A percentile compares a stretch with the other conserved stretches of the same genome.
Conservation (phyloP, 1,284 basidiomycete species). For the Cutaneotrichosporon mucoides region DNA sequence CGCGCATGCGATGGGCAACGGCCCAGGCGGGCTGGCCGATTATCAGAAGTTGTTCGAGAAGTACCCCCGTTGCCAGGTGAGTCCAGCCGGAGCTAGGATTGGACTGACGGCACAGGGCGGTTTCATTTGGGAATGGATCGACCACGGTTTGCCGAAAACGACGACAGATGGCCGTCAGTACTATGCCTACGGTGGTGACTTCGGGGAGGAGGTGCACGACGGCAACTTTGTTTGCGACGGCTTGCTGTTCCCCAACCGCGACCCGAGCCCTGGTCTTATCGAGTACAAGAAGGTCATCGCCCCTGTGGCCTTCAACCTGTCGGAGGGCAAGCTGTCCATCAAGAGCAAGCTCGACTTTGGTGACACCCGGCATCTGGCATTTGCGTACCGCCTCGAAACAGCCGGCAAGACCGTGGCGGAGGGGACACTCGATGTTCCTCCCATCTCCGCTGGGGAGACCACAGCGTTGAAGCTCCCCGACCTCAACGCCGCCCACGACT, state of each 20-base stretch:
- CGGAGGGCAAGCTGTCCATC: neutral
- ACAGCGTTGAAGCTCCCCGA: constrained; percentile 3
- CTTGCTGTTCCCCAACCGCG: constrained; percentile 26
- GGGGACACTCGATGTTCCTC: constrained; percentile 11
- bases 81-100: too few species aligned
- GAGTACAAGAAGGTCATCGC: constrained; percentile 22
- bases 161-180: constrained; percentile 12
- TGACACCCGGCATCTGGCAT: constrained; percentile 9
- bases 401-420: constrained; percentile 2
- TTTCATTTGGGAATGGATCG: constrained; percentile 35
- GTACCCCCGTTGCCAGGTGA: constrained; percentile 13
- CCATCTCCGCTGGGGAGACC: neutral
- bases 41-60: constrained; percentile 24
- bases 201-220: constrained; percentile 29
- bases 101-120: constrained; percentile 16
- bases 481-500: neutral
- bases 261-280: constrained; percentile 19
- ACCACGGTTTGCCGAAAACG: constrained; percentile 22
- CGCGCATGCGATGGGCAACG: constrained; percentile 29
- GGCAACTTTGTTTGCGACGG: constrained; percentile 29
- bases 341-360: constrained; percentile 20
- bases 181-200: constrained; percentile 29
- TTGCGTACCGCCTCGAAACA: constrained; percentile 19
- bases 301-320: constrained; percentile 11
- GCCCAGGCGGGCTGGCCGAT: constrained; percentile 23